Conservation (phyloP, 352 stramenopile genomes). For the Discostella stelligera region DNA sequence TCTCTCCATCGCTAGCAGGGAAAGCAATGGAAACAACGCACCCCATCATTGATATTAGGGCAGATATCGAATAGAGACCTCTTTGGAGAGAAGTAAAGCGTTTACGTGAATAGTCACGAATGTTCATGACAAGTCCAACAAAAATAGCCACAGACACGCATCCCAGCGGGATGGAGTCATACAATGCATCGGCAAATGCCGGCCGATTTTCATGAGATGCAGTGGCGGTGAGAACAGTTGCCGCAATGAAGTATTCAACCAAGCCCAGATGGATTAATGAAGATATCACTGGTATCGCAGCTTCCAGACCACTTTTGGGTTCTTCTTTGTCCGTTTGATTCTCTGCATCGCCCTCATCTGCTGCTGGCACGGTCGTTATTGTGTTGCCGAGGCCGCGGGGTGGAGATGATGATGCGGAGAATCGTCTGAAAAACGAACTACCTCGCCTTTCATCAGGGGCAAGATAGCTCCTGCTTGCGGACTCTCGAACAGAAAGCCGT, state of each 20-base stretch:
- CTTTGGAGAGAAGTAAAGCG: constrained; percentile 39
- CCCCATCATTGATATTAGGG: constrained; percentile 42
- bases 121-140: constrained; percentile 34
- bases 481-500: constrained; percentile 14
- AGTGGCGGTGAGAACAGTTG: constrained; percentile 40
- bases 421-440: constrained; percentile 6
- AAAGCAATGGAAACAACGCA: constrained; percentile 46
- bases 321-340: constrained; percentile 16
- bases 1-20: constrained; percentile 18
- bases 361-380: not conserved
- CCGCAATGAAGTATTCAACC: constrained; percentile 41
- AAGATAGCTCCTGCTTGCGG: not conserved
- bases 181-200: constrained; percentile 39
- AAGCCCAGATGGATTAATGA: constrained; percentile 20
- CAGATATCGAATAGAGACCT: constrained; percentile 36
- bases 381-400: not conserved
- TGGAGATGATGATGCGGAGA: not conserved
- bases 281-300: constrained; percentile 28
- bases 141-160: constrained; percentile 30
- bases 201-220: constrained; percentile 1
- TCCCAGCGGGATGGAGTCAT: constrained; percentile 41
- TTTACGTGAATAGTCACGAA: constrained; percentile 44
- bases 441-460: not conserved
- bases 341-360: constrained; percentile 9
- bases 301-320: constrained; percentile 30